Base-by-base conservation (phyloP, 768 basidiomycete genomes). In the Nidularia pulvinata region DNA sequence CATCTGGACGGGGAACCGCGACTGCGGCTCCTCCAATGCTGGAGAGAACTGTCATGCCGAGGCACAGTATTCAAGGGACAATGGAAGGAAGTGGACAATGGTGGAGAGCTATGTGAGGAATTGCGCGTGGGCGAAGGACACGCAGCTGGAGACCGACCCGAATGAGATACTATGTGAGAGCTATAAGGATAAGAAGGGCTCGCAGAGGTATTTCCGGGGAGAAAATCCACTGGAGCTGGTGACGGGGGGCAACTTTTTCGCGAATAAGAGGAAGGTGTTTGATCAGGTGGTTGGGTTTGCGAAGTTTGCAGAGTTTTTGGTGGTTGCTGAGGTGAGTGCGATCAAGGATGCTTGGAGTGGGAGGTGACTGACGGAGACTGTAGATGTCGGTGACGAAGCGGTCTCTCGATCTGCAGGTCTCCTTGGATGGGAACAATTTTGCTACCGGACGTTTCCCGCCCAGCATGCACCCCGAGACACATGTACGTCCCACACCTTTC, bases 231-330 rank as follows among this genome's bases (percentile, higher is more conserved):
- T 98, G 50, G 82, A 95, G 66, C 76, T 98, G 44, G 79, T 95
- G 25, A 82, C 84, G 10, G 96, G 97, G 0, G 67, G 76, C 9
- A 76, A 85, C 52, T 98, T 84, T 73, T 98, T 85, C 65, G 58
- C 58, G 48, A 83, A 79, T 57, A 89, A 85, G 76, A 84, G 74
- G 56, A 89, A 82, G 65, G 67, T 97, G 19, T 99, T 98, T 62
- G 83, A 92, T 46, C 77, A 85, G 43, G 87, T 99, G 51, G 93
- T 94, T 59, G 97, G 97, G 6, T 98, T 95, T 73, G 88, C 97
- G 0, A 95, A 94, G 72, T 99, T 99, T 69, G 93, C 93, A 0
- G 93, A 99, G 73, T 99, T 91, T 67, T 78, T 98, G 66, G 86
- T 98, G 45, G 96, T 98, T 33, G 97, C 96, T 22, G 89, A 95